Base-by-base conservation (phyloP, 306 rosid genomes). In the Vigna nakashimae region DNA sequence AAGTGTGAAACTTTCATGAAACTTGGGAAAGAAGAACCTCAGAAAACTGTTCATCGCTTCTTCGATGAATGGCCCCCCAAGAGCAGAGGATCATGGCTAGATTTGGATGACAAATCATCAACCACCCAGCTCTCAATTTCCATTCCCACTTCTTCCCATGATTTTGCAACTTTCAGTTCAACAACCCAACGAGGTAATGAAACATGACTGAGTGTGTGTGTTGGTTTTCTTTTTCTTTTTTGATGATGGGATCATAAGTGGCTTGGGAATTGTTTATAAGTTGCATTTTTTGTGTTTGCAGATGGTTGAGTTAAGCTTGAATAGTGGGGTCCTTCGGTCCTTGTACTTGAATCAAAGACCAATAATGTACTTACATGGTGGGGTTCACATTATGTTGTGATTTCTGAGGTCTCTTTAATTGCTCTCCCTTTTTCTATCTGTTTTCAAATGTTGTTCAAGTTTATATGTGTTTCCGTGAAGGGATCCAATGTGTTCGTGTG, bases 31-130 rank as follows among this genome's bases (percentile, higher is more conserved):
- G 88, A 91, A 69, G 97, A 89, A 63, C 82, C 96, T 55, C 94
- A 88, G 82, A 96, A 87, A 78, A 96, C 96, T 20, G 72, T 96
- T 80, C 98, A 93, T 79, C 97, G 89, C 9, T 96, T 96, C 93
- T 87, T 96, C 9, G 99, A 96, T 22, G 99, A 96, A 76, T 91
- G 97, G 90, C 98, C 99, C 3, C 90, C 80, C 5, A 88, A 89
- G 77, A 91, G 87, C 55, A 87, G 86, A 79, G 85, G 79, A 52
- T 83, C 92, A 3, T 91, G 98, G 98, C 91, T 92, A 49, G 97
- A 95, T 79, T 87, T 91, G 80, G 94, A 88, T 30, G 96, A 88
- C 32, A 90, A 91, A 80, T 87, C 98, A 3, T 92, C 99, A 77
- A 88, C 93, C 52, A 96, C 96, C 55, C 91, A 78, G 65, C 98